Evolutionary conservation across 176 grass and related monocot genomes (phyloP), one percentile per base, ranked within the genome.

Genomic region (Chrysopogon serrulatus): DNA sequence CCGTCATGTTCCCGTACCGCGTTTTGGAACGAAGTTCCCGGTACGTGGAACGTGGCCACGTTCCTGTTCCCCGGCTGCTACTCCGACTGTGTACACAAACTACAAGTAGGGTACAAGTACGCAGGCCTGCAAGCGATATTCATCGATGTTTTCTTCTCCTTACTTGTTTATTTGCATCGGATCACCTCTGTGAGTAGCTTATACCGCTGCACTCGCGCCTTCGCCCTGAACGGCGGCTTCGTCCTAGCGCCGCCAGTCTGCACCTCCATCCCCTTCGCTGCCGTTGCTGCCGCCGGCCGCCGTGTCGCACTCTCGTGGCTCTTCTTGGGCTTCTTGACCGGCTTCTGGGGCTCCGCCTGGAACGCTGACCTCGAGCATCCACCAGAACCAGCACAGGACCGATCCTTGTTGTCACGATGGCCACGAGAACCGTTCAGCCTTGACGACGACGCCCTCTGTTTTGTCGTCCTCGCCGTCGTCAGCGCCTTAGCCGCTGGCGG

Each of bases 101-200:
- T 43, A 43, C 11, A 12, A 43, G 1, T 44, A 15, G 15, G 42
- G 3, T 44, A 44, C 42, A 44, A 44, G 42, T 15, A 47, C 5
- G 5, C 4, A 17, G 44, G 47, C 47, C 19, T 51, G 48, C 48
- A 19, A 51, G 48, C 18, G 18, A 23, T 54, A 54, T 54, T 10
- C 19, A 54, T n/a, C 21, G 19, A 23, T 1, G 53, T 24, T 56
- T 56, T n/a, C 23, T 56, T n/a, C 18, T 17, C 18, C 48, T 51
- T 56, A 8, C 48, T 51, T 56, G 2, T 56, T n/a, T 56, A 56
- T 56, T 31, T 6, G 60, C 28, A 64, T 59, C 79, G 68, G 41
- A 84, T 87, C 31, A 97, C 81, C 57, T 97, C 94, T 17, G 91
- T 77, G 26, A 97, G 88, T 26, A 97, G 89, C 62, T 82, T 97